phyloP scores from a whole-genome alignment of 2,329 filamentous ascomycete genomes.

The Colletotrichum brevisporum region DNA sequence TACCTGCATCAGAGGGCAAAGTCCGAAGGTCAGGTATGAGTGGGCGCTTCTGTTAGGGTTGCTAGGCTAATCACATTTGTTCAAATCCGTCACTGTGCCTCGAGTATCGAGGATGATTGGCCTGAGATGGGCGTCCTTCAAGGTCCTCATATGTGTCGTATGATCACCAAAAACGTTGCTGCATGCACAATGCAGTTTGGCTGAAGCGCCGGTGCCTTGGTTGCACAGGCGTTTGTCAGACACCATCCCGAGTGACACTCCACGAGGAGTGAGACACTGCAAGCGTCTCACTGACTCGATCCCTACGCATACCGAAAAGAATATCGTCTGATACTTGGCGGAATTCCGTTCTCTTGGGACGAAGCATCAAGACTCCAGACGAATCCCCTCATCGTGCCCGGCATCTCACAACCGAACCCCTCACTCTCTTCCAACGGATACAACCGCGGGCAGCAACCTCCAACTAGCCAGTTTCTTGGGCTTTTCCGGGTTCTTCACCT shows the following conservation, averaged over 20 bases:
- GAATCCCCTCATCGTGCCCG: background rate
- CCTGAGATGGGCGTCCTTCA: background rate
- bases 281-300: no score
- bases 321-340: no score
- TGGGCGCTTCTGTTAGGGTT: background rate
- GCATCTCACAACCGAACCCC: background rate
- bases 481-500: constrained; percentile 10
- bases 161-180: no score
- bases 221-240: no score
- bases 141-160: background rate
- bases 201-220: no score
- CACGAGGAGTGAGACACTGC: no score
- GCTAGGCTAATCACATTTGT: background rate
- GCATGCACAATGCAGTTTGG: no score
- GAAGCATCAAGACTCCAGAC: no score
- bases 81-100: background rate
- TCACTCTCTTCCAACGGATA: constrained; percentile 3
- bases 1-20: constrained; percentile 21
- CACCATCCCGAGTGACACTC: no score
- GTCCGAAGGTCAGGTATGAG: background rate
- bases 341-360: no score
- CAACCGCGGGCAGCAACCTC: background rate
- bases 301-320: no score
- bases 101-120: background rate
- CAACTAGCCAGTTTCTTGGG: background rate